phyloP scores from a whole-genome alignment of 2,329 filamentous ascomycete genomes.

The Cladosporium sp. region DNA sequence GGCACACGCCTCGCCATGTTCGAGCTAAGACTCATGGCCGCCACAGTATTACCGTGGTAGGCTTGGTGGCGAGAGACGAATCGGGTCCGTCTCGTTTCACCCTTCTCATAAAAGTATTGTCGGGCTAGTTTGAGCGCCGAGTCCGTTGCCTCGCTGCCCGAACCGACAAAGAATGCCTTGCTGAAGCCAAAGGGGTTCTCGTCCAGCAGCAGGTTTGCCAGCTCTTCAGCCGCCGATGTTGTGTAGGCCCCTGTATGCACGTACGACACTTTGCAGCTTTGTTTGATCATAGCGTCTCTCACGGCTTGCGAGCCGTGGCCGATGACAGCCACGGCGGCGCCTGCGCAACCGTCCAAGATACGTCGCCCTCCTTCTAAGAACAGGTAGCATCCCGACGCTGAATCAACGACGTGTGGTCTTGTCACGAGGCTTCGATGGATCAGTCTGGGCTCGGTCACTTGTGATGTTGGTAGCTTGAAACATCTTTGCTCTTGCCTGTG shows the following conservation, averaged over 20 bases:
- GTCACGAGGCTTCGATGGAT: neutral
- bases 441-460: too few relatives aligned
- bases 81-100: conserved; percentile 44
- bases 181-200: conserved; percentile 45
- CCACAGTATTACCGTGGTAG: conserved; percentile 66
- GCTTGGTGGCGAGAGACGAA: conserved; percentile 62
- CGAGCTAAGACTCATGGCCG: conserved; percentile 58
- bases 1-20: conserved; percentile 54
- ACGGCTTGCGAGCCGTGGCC: conserved; percentile 53
- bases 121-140: conserved; percentile 60
- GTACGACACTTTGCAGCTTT: conserved; percentile 56
- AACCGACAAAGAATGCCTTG: conserved; percentile 49
- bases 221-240: conserved; percentile 48
- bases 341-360: conserved; percentile 67
- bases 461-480: too few relatives aligned
- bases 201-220: conserved; percentile 45
- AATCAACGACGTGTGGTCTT: neutral
- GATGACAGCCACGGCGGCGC: conserved; percentile 66
- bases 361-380: conserved; percentile 39
- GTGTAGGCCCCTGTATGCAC: conserved; percentile 55
- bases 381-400: neutral
- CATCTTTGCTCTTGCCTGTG: too few relatives aligned
- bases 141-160: conserved; percentile 61
- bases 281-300: conserved; percentile 53
- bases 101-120: conserved; percentile 59